Evolutionary conservation across 2,329 filamentous ascomycete genomes (phyloP).

Genomic region (Aulographum hederae): DNA sequence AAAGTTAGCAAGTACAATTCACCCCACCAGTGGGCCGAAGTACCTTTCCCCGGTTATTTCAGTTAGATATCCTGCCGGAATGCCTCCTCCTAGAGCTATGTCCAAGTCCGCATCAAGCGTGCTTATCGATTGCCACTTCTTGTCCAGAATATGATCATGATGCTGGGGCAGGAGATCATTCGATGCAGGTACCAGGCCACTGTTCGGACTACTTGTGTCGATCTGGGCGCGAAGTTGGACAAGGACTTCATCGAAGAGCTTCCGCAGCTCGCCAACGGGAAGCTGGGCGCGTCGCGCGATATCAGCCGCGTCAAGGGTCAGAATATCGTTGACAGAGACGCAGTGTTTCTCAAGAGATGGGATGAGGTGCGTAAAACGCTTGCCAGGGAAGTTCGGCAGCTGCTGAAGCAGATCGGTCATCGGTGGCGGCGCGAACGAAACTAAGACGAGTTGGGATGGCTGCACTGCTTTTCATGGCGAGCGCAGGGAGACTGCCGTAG

Average conservation of each 20-base stretch:
- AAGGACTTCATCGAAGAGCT: conserved; percentile 48
- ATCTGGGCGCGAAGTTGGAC: conserved; percentile 22
- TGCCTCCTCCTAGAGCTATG: conserved; percentile 52
- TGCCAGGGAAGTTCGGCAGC: conserved; percentile 60
- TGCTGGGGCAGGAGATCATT: no score
- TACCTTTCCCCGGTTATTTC: conserved; percentile 85
- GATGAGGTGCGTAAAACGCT: conserved; percentile 55
- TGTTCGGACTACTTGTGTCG: no score
- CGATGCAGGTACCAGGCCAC: no score
- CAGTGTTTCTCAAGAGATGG: conserved; percentile 61
- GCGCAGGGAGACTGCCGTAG: no score
- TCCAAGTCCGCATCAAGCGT: conserved; percentile 65
- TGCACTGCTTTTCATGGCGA: no score
- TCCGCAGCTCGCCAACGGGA: conserved; percentile 62
- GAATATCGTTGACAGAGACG: conserved; percentile 65
- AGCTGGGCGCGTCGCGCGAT: conserved; percentile 73
- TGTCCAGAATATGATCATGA: no score
- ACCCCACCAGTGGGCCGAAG: background rate
- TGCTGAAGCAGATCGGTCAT: conserved; percentile 80
- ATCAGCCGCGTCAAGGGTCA: conserved; percentile 66
- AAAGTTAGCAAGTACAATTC: background rate
- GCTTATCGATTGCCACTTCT: conserved; percentile 46
- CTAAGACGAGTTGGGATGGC: no score
- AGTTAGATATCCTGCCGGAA: conserved; percentile 64
- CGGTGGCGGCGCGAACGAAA: no score